Conservation (phyloP, 345 rosid species). For the Tarenaya hassleriana region DNA sequence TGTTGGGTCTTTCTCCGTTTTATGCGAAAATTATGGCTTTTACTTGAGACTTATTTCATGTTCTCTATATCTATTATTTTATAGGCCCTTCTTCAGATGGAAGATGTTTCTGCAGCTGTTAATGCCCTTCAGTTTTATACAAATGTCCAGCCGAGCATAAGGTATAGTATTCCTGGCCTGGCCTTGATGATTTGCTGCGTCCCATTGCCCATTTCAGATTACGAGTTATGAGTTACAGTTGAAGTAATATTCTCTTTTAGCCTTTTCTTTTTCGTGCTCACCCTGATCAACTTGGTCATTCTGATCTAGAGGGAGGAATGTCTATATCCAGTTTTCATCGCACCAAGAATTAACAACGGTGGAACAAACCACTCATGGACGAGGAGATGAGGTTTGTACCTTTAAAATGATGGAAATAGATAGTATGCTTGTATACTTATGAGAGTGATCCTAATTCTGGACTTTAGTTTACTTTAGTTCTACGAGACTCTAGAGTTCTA, state of each 20-base stretch:
- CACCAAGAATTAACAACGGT: conserved; percentile 94
- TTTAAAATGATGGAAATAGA: background rate
- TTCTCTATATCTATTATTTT: conserved; percentile 9
- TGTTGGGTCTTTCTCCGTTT: conserved; percentile 1
- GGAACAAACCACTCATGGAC: conserved; percentile 86
- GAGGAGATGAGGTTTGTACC: conserved; percentile 90
- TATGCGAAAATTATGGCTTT: background rate
- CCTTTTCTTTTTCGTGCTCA: background rate
- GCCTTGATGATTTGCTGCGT: too few species aligned
- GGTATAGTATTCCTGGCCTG: conserved; percentile 29
- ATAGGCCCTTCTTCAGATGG: conserved; percentile 98
- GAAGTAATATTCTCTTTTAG: background rate
- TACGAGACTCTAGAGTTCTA: background rate
- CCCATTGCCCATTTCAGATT: too few species aligned
- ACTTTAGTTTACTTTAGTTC: background rate
- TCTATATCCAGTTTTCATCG: conserved; percentile 93
- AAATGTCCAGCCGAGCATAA: conserved; percentile 78
- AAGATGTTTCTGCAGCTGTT: conserved; percentile 82
- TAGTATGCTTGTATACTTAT: too few species aligned
- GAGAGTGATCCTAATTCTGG: too few species aligned
- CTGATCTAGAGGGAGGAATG: conserved; percentile 80
- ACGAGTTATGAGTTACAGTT: too few species aligned
- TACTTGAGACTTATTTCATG: background rate
- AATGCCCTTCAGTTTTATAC: conserved; percentile 79
- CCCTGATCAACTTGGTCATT: background rate